Evolutionary conservation across 768 basidiomycete genomes (phyloP).

Genomic region (Hydnomerulius pinastri): DNA sequence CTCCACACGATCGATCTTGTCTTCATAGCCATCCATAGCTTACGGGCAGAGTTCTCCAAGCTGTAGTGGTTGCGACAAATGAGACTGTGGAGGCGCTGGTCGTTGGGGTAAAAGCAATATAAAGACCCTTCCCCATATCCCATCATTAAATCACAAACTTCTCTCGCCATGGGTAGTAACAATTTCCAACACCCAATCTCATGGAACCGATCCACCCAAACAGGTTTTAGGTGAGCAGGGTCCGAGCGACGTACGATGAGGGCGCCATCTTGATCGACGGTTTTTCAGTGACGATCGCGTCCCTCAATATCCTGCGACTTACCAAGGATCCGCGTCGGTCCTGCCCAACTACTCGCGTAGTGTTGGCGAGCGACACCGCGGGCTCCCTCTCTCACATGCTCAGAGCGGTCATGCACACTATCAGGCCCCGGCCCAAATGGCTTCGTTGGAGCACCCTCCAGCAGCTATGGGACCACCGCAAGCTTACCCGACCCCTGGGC

Average conservation of each 20-base stretch:
- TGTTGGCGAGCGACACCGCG: neutral
- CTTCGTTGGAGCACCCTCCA: too few species aligned
- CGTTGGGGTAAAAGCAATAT: too few species aligned
- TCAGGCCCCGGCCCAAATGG: constrained; percentile 1
- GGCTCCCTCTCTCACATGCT: constrained; percentile 7
- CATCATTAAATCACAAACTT: constrained; percentile 23
- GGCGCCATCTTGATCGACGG: constrained; percentile 1
- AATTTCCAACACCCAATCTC: constrained; percentile 7
- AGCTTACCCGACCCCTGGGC: too few species aligned
- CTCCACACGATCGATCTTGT: constrained; percentile 19
- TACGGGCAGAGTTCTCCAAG: constrained; percentile 14
- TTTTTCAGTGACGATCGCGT: constrained; percentile 13
- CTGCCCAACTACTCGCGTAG: neutral
- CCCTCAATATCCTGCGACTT: neutral
- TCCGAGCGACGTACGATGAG: constrained; percentile 4
- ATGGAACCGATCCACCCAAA: constrained; percentile 1
- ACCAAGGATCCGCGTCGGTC: constrained; percentile 1
- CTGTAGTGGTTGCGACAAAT: too few species aligned
- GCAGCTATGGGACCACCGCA: too few species aligned
- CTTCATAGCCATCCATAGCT: constrained; percentile 25
- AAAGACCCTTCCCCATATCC: constrained; percentile 6
- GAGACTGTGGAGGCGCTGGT: too few species aligned
- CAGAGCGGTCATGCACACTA: neutral
- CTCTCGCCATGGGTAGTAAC: constrained; percentile 18
- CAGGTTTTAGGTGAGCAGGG: constrained; percentile 15